Evolutionary conservation across 2,329 filamentous ascomycete genomes (phyloP).

Genomic region (Ophiostoma triangulosporum): DNA sequence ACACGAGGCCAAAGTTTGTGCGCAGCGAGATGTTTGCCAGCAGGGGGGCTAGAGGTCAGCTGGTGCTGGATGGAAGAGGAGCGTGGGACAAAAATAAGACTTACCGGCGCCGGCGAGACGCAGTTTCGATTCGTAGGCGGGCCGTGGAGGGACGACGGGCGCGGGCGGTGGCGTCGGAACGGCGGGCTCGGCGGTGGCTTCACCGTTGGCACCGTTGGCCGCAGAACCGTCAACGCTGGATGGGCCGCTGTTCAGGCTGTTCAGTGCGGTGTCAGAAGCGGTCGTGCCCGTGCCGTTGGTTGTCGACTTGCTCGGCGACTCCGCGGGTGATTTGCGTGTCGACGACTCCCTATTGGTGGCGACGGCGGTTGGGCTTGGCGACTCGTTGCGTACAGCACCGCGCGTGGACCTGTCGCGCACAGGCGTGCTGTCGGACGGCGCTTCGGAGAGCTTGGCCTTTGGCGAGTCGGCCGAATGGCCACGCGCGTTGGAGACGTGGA

Average conservation of each 20-base stretch:
- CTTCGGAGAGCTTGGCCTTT: slow-evolving; percentile 27
- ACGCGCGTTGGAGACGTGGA: slow-evolving; percentile 37
- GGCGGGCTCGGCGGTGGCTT: neutral
- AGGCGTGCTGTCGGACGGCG: slow-evolving; percentile 19
- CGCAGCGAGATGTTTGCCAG: slow-evolving; percentile 52
- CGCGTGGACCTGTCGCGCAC: slow-evolving; percentile 6
- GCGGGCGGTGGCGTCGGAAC: slow-evolving; percentile 14
- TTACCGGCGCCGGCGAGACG: slow-evolving; percentile 31
- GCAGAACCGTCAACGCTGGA: slow-evolving; percentile 2
- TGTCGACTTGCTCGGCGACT: slow-evolving; percentile 1
- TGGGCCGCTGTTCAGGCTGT: slow-evolving; percentile 17
- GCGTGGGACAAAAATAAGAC: too few relatives aligned
- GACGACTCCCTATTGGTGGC: slow-evolving; percentile 24
- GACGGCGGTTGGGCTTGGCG: slow-evolving; percentile 31
- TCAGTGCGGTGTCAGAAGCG: neutral
- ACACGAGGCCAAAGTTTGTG: slow-evolving; percentile 52
- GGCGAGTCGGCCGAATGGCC: slow-evolving; percentile 38
- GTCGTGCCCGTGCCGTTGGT: slow-evolving; percentile 15
- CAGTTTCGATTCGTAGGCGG: slow-evolving; percentile 21
- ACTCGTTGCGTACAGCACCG: slow-evolving; percentile 18
- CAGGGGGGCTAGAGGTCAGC: slow-evolving; percentile 44
- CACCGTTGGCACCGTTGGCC: neutral
- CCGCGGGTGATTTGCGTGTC: slow-evolving; percentile 20
- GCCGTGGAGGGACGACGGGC: slow-evolving; percentile 23
- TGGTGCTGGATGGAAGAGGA: slow-evolving; percentile 16